These are phyloP conservation scores for Borealophlyctis nickersoniae DNA, from an alignment of 192 early-diverging fungal species.

Conservation along the genomic window DNA sequence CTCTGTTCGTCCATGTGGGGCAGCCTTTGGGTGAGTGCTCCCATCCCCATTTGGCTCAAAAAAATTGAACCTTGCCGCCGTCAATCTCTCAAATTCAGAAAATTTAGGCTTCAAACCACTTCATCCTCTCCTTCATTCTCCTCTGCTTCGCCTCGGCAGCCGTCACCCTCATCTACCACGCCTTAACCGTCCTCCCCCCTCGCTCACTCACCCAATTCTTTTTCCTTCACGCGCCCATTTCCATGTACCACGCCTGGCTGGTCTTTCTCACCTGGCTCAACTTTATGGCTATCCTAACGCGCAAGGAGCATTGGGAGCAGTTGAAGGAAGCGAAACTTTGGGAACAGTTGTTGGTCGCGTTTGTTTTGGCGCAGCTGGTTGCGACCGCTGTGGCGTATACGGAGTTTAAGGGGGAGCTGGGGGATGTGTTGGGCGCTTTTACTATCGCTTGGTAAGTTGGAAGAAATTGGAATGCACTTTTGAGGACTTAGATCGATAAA, in stretches of 20 bases:
- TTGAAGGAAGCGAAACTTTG: not conserved
- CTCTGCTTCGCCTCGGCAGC: conserved; percentile 57
- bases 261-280: conserved; percentile 57
- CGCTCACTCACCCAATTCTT: conserved; percentile 37
- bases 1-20: conserved; percentile 60
- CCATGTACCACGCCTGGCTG: conserved; percentile 64
- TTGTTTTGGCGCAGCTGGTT: conserved; percentile 49
- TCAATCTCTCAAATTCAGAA: not conserved
- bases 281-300: conserved; percentile 45
- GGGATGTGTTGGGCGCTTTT: conserved; percentile 63
- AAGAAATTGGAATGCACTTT: not conserved
- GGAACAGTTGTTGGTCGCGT: conserved; percentile 37
- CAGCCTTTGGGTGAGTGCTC: conserved; percentile 52
- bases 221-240: conserved; percentile 65
- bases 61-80: not conserved
- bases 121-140: conserved; percentile 48
- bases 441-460: conserved; percentile 49
- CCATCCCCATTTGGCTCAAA: not conserved
- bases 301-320: not conserved
- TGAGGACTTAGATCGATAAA: not conserved
- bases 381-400: conserved; percentile 58
- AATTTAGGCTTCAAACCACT: conserved; percentile 41
- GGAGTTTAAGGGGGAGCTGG: conserved; percentile 37
- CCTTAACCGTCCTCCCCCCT: conserved; percentile 29
- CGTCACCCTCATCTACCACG: conserved; percentile 54